These are phyloP conservation scores for Mycena chlorophos DNA, from an alignment of 768 basidiomycete genomes.

Conservation along the genomic window DNA sequence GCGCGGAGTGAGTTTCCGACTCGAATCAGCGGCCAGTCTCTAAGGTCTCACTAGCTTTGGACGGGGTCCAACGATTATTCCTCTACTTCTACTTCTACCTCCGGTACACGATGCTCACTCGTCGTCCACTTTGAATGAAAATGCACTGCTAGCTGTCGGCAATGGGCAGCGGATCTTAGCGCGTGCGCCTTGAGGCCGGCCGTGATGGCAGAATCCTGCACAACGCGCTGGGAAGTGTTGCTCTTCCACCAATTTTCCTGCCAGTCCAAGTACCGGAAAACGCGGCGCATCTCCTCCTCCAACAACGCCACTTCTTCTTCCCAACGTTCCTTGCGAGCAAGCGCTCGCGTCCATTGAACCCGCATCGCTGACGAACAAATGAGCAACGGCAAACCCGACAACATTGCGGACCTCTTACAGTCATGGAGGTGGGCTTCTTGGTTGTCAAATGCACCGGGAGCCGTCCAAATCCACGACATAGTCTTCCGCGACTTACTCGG, in stretches of 20 bases:
- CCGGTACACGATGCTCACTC: too few species aligned
- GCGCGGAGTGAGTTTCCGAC: too few species aligned
- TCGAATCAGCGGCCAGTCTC: too few species aligned
- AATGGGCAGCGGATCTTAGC: not conserved
- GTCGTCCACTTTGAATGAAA: too few species aligned
- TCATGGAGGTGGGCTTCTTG: conserved; percentile 5
- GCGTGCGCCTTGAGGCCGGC: not conserved
- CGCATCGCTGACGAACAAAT: conserved; percentile 19
- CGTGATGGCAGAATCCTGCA: not conserved
- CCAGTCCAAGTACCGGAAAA: conserved; percentile 12
- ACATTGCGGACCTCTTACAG: not conserved
- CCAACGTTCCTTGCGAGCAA: conserved; percentile 10
- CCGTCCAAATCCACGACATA: conserved; percentile 17
- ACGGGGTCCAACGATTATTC: too few species aligned
- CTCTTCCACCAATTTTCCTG: conserved; percentile 7
- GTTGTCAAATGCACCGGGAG: not conserved
- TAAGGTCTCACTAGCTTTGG: too few species aligned
- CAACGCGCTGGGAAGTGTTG: not conserved
- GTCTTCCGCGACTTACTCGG: not conserved
- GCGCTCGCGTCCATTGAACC: conserved; percentile 14
- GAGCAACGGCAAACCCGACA: too few species aligned
- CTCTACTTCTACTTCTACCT: too few species aligned
- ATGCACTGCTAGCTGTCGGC: too few species aligned
- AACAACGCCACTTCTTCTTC: conserved; percentile 12
- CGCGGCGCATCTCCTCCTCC: conserved; percentile 23